Evolutionary conservation across 306 rosid species (phyloP).

Genomic region (Mucuna pruriens): DNA sequence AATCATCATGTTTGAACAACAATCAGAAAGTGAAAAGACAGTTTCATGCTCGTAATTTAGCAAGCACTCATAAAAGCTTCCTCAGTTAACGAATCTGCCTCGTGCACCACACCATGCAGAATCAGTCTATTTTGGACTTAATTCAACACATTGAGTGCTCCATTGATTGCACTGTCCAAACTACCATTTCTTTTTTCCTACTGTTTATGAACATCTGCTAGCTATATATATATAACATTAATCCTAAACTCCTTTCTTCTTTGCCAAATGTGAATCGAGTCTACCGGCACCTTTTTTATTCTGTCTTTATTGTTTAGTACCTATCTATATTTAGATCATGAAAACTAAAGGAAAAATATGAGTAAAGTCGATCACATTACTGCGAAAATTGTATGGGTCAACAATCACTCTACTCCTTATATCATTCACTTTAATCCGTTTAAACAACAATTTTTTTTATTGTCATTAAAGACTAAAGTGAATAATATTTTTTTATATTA

Average conservation of each 20-base stretch:
- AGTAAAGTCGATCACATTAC: not conserved
- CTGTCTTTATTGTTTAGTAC: not conserved
- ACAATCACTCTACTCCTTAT: too few relatives aligned
- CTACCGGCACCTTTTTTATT: not conserved
- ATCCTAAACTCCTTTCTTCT: slow-evolving; percentile 6
- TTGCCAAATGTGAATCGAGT: slow-evolving; percentile 12
- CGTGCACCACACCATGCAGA: slow-evolving; percentile 36
- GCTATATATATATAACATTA: not conserved
- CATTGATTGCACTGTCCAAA: slow-evolving; percentile 12
- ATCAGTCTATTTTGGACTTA: slow-evolving; percentile 11
- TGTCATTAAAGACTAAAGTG: not conserved
- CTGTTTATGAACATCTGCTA: not conserved
- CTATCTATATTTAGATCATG: not conserved
- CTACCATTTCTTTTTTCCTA: not conserved
- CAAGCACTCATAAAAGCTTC: slow-evolving; percentile 32
- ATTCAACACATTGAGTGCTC: not conserved
- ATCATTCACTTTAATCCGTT: not conserved
- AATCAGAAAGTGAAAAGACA: slow-evolving; percentile 45
- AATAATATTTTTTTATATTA: not conserved
- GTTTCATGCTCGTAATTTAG: slow-evolving; percentile 44
- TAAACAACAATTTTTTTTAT: not conserved
- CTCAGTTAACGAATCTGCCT: slow-evolving; percentile 13
- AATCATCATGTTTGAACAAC: slow-evolving; percentile 56
- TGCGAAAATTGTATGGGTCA: not conserved
- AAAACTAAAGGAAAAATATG: not conserved